Evolutionary conservation across 345 rosid genomes (phyloP).

Genomic region (Stellera chamaejasme): DNA sequence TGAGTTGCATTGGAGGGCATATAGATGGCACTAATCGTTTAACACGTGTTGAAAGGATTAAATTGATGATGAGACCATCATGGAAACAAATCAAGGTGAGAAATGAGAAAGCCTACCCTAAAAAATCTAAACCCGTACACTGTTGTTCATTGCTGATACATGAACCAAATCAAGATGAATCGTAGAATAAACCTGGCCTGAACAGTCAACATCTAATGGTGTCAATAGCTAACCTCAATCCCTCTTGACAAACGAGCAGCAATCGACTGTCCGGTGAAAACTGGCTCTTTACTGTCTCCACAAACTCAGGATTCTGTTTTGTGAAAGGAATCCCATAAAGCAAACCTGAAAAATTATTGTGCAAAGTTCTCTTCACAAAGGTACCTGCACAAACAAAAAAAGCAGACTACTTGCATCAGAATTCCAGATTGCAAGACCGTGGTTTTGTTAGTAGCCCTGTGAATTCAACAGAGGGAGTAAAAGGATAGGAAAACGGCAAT

Average conservation of each 20-base stretch:
- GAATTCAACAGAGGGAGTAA: neutral
- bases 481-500: neutral
- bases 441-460: neutral
- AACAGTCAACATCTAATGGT: neutral
- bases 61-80: too few relatives aligned
- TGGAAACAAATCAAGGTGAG: too few relatives aligned
- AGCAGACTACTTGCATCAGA: neutral
- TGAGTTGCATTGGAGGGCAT: too few relatives aligned
- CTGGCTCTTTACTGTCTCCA: slow-evolving; percentile 43
- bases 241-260: slow-evolving; percentile 88
- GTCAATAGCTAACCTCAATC: slow-evolving; percentile 56
- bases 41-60: too few relatives aligned
- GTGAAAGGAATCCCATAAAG: slow-evolving; percentile 87
- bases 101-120: too few relatives aligned
- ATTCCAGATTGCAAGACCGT: neutral
- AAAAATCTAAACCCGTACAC: too few relatives aligned
- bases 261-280: slow-evolving; percentile 67
- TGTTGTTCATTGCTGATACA: too few relatives aligned
- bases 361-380: slow-evolving; percentile 67
- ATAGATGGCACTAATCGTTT: too few relatives aligned
- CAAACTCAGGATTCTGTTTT: slow-evolving; percentile 67
- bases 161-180: too few relatives aligned
- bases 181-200: too few relatives aligned
- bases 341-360: slow-evolving; percentile 87
- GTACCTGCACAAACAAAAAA: slow-evolving; percentile 46